Conservation (phyloP, 768 basidiomycete genomes). For the Tricholoma hemisulphureum region DNA sequence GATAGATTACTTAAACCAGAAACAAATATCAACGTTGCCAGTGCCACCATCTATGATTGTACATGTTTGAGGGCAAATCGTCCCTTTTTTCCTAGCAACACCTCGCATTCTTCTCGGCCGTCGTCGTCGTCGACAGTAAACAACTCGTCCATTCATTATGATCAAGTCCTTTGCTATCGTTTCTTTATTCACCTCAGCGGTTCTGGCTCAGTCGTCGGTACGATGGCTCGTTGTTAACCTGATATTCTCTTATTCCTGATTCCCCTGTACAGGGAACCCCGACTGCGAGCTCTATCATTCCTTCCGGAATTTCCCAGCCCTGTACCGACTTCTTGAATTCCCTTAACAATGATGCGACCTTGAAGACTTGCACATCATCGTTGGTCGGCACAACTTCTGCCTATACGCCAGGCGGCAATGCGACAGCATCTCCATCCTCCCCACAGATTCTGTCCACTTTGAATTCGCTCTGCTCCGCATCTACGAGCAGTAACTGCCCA, state of each 20-base stretch:
- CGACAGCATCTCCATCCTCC: constrained; percentile 37
- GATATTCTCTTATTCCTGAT: constrained; percentile 16
- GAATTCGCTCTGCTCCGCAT: constrained; percentile 50
- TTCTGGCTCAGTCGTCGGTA: constrained; percentile 50
- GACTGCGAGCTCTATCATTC: constrained; percentile 40
- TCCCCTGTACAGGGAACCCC: constrained; percentile 15
- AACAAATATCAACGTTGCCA: neutral
- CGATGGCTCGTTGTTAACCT: constrained; percentile 6
- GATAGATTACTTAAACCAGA: too few relatives aligned
- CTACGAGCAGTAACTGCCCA: constrained; percentile 50
- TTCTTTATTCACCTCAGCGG: constrained; percentile 50
- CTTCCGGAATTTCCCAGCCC: constrained; percentile 53
- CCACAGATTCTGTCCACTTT: constrained; percentile 52
- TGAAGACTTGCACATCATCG: constrained; percentile 61
- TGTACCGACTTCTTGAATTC: constrained; percentile 59
- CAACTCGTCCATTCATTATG: constrained; percentile 52
- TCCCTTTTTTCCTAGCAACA: constrained; percentile 19
- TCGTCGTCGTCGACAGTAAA: constrained; percentile 40
- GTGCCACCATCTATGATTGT: constrained; percentile 30
- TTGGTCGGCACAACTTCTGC: constrained; percentile 58
- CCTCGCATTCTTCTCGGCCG: constrained; percentile 15
- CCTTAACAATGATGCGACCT: constrained; percentile 59
- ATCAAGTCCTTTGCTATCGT: constrained; percentile 54
- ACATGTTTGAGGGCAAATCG: constrained; percentile 31
- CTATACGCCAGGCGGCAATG: constrained; percentile 50